Base-by-base conservation (phyloP, 2,329 filamentous ascomycete genomes). In the Colletotrichum tanaceti region DNA sequence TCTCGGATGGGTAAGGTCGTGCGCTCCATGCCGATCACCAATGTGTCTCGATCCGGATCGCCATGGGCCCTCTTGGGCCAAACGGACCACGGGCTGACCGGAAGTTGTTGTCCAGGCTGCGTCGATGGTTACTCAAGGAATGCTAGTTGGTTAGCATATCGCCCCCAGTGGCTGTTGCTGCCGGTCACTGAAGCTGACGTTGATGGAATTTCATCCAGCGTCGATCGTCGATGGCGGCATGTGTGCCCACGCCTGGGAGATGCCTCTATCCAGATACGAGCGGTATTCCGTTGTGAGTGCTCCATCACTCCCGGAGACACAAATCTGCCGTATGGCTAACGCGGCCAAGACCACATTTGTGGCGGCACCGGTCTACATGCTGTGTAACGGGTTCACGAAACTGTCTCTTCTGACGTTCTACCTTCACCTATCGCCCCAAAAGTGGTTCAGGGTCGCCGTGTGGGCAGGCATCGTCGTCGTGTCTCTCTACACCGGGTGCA, bases 371-470 rank as follows among this genome's bases (percentile, higher is more conserved):
- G 70, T 81, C 28, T 81, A 79, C 61, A 75, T 78, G n/a, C 65
- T 78, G 18, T 77, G 77, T 43, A 76, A 76, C 14, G 76, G 75
- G 2, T 74, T 79, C 20, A 76, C 78, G 14, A 83, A 82, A 54
- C 28, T 81, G 3, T 76, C 79, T 0, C 76, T 83, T 4, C 75
- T 81, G 4, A 73, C 79, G 5, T 79, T 82, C 50, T 82, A 81
- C 59, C 72, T 77, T 14, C 75, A 75, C 11, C 72, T 83, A 1
- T 79, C 78, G 1, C 79, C 79, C 0, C 77, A 77, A 20, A 72
- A 49, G 24, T 75, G 75, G 72, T 80, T 80, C 59, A 77, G 76
- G 10, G 62, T 72, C 3, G 72, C 74, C 0, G 73, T 77, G 9
- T 80, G 76, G 72, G 58, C 69, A 1, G 74, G 74, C 0, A 75